These are phyloP conservation scores for Haplosporangium gracile DNA, from an alignment of 192 early-diverging fungal species.

Conservation along the genomic window DNA sequence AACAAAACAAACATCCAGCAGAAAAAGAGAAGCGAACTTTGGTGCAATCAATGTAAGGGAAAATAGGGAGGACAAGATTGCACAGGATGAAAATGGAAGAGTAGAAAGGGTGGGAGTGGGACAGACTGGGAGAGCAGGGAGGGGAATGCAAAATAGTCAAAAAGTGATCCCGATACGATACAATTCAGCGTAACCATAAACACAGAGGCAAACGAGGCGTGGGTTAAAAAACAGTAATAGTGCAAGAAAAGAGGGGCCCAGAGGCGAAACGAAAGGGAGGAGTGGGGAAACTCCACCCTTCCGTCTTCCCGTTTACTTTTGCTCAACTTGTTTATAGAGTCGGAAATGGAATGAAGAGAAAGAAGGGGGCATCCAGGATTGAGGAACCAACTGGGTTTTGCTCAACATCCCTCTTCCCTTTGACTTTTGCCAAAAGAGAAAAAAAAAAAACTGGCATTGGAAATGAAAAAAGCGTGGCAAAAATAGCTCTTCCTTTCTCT, in stretches of 20 bases:
- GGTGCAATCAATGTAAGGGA: not conserved
- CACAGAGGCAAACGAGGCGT: not conserved
- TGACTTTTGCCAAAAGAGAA: not conserved
- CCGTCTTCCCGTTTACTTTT: too few species aligned
- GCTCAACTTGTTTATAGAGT: not conserved
- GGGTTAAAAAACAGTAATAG: not conserved
- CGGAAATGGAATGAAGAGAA: not conserved
- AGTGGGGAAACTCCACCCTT: not conserved
- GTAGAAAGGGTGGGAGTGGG: not conserved
- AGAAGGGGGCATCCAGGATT: not conserved
- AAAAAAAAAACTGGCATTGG: not conserved
- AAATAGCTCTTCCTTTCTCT: not conserved
- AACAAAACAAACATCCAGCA: not conserved
- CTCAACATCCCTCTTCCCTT: not conserved
- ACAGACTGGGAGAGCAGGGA: not conserved
- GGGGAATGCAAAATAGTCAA: not conserved
- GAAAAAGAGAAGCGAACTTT: not conserved
- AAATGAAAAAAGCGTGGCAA: conserved; percentile 9
- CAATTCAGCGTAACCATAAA: too few species aligned
- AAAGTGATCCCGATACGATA: too few species aligned
- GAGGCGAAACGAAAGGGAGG: not conserved
- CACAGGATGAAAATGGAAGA: not conserved
- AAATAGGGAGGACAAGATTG: not conserved
- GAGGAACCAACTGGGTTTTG: not conserved
- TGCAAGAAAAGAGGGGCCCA: not conserved